Evolutionary conservation across 179 eudicot species (phyloP), one percentile per base, ranked within the genome.

Genomic region (Gypsophila paniculata): DNA sequence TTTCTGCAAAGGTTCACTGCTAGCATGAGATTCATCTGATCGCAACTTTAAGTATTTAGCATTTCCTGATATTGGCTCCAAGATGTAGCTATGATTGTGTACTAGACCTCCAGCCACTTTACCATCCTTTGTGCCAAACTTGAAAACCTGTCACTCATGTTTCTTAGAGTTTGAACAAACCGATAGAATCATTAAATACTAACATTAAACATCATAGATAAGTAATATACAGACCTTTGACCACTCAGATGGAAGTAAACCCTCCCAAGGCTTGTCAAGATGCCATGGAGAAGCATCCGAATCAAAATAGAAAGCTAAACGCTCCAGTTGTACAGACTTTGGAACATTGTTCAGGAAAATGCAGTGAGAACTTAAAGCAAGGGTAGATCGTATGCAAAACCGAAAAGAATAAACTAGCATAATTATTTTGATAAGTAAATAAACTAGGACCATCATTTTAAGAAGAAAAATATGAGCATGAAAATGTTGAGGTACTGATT

Each of bases 41-140:
- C 82, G 88, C 80, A 82, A 79, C 73, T 95, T 95, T 72, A 81
- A 63, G 81, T 92, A 95, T 61, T 83, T 95, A 0, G 90, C 99
- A 81, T 83, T 93, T 72, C 99, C 99, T 76, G 96, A 81, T 19
- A 95, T 91, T 58, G 99, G 99, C 79, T 95, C 89, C 83, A 95
- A 74, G 78, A 95, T 74, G 62, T 93, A 93, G 65, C 82, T 85
- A 80, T 90, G 99, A 72, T 76, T 75, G 69, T 70, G 62, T 72
- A 65, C 78, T 76, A 58, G 72, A 81, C 72, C 67, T 36, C 53
- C 77, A 15, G 91, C 88, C 38, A 83, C 87, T 76, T 86, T 82
- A 14, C 96, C 96, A 74, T 84, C 86, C 80, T 82, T 80, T 18
- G 89, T 95, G 74, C 99, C 97, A 79, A 84, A 89, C 78, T 81